Percentiles rank a stretch among this genome's conserved stretches.
These are phyloP conservation scores for Aschersonia sp. DNA, from an alignment of 2,329 filamentous ascomycete species.

Conservation along the genomic window DNA sequence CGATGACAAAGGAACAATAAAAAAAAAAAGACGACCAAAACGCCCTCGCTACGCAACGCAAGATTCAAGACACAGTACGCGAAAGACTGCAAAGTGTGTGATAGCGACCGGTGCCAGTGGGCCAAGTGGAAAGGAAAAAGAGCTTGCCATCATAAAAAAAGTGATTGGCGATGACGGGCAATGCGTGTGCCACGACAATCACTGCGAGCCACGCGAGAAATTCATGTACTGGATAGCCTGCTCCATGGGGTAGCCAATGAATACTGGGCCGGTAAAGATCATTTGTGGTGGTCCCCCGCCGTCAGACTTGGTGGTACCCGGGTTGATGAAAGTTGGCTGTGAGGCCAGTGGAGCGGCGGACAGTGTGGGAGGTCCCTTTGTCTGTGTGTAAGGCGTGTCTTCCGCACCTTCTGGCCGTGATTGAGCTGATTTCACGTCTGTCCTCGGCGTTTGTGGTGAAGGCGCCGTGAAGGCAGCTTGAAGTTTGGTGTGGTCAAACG, in stretches of 20 bases:
- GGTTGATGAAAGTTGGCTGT: conserved; percentile 39
- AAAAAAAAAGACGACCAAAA: no score
- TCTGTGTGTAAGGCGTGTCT: conserved; percentile 10
- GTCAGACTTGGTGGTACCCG: conserved; percentile 18
- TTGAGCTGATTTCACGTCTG: conserved; percentile 5
- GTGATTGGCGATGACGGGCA: neutral
- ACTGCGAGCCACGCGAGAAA: conserved; percentile 26
- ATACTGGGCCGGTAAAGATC: conserved; percentile 85
- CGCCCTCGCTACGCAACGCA: no score
- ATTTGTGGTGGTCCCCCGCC: conserved; percentile 42
- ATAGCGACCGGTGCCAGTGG: no score
- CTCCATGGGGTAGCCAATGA: conserved; percentile 79
- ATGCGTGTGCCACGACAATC: conserved; percentile 3
- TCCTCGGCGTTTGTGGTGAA: conserved; percentile 4
- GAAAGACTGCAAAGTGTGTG: no score
- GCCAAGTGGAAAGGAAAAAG: no score
- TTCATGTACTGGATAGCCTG: conserved; percentile 67
- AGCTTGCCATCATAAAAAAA: neutral
- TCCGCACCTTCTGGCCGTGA: conserved; percentile 1
- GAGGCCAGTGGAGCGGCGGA: conserved; percentile 4
- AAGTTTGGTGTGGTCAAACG: conserved; percentile 39
- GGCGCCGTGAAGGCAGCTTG: conserved; percentile 18
- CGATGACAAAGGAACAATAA: no score
- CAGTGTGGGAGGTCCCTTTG: conserved; percentile 5
- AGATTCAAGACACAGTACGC: no score